Conservation (phyloP, 805 yeast genomes). For the Pichia heedii region DNA sequence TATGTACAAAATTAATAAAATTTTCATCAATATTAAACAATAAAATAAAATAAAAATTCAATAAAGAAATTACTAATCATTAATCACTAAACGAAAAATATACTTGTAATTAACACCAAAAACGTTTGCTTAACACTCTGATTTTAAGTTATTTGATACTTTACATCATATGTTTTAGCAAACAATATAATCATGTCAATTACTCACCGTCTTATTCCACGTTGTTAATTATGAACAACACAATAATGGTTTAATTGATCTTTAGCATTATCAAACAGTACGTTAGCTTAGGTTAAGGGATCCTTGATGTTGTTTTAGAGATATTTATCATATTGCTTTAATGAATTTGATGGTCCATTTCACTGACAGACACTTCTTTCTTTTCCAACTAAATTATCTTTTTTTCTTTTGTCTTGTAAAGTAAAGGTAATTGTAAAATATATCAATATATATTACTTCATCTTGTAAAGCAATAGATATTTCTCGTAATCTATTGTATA, state of each 20-base stretch:
- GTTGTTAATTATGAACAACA: constrained; percentile 7
- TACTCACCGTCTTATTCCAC: constrained; percentile 56
- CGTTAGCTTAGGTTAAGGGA: constrained; percentile 13
- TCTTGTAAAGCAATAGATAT: too few relatives aligned
- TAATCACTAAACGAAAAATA: too few relatives aligned
- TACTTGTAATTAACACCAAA: too few relatives aligned
- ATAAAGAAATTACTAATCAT: neutral
- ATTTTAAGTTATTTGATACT: constrained; percentile 55
- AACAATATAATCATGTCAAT: constrained; percentile 61
- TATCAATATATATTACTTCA: too few relatives aligned
- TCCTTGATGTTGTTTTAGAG: constrained; percentile 3
- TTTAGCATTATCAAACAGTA: constrained; percentile 7
- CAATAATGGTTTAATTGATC: neutral
- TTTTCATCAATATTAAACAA: neutral
- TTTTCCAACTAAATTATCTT: too few relatives aligned
- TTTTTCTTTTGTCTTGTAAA: too few relatives aligned
- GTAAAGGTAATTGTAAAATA: too few relatives aligned
- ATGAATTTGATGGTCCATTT: constrained; percentile 64
- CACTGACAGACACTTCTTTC: constrained; percentile 36
- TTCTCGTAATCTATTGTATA: too few relatives aligned
- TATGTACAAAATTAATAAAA: constrained; percentile 18
- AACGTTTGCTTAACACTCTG: constrained; percentile 86
- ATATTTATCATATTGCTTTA: constrained; percentile 1
- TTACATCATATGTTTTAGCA: constrained; percentile 84
- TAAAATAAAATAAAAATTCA: neutral